phyloP scores from a whole-genome alignment of 2,329 filamentous ascomycete species.

The Didymella keratinophila region DNA sequence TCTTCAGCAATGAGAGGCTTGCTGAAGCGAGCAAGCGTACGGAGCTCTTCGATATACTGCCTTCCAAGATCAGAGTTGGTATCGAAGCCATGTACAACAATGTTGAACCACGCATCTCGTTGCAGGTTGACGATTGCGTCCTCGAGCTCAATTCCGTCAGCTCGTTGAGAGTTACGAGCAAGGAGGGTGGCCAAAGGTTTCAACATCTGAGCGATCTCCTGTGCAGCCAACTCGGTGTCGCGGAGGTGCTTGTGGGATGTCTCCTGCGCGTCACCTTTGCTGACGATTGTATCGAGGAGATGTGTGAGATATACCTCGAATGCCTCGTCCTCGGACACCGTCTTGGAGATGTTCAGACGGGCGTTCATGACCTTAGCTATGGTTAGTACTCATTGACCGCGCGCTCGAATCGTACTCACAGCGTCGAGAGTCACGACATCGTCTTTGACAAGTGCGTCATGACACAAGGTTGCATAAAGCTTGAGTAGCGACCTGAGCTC shows the following conservation, averaged over 20 bases:
- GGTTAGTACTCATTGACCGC: conserved; percentile 12
- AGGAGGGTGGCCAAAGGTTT: conserved; percentile 88
- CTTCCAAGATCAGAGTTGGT: conserved; percentile 76
- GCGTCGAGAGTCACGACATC: conserved; percentile 74
- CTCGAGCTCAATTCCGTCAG: conserved; percentile 66
- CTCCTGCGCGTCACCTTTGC: conserved; percentile 85
- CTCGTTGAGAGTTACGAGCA: conserved; percentile 59
- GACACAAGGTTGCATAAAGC: conserved; percentile 77
- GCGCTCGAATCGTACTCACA: conserved; percentile 58
- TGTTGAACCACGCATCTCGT: conserved; percentile 97
- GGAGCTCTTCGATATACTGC: conserved; percentile 77
- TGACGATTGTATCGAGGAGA: conserved; percentile 85
- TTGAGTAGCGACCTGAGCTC: conserved; percentile 90
- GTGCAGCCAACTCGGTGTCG: conserved; percentile 82
- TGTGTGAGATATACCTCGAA: conserved; percentile 86
- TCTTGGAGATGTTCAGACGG: conserved; percentile 77
- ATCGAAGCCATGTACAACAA: conserved; percentile 90
- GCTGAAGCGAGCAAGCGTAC: conserved; percentile 85
- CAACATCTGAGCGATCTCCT: conserved; percentile 86
- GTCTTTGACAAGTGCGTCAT: conserved; percentile 74
- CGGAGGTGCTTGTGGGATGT: conserved; percentile 73
- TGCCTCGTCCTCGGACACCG: conserved; percentile 73
- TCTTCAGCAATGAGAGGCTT: conserved; percentile 87
- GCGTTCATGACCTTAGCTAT: conserved; percentile 73
- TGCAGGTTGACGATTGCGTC: conserved; percentile 70